Evolutionary conservation across 23 red algal species (phyloP), one percentile per base, ranked within the genome.

Genomic region (Gracilaria domingensis): DNA sequence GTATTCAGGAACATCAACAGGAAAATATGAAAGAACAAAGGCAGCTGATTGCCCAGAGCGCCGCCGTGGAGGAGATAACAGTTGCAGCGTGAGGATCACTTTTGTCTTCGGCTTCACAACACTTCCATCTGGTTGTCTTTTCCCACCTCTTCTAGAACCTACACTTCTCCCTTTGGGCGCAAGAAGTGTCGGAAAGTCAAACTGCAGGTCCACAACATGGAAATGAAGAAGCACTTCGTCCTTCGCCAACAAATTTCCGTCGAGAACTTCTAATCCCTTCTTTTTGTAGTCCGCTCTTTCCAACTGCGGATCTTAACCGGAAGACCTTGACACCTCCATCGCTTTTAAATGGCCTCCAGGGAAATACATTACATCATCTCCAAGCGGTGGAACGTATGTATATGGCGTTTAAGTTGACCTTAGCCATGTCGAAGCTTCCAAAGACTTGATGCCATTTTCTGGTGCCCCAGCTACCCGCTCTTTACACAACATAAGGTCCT

Each of bases 361-460:
- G 33, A 97, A 97, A 58, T 97, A 97, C 36, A 59, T 92, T 21
- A 97, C 90, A 48, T 85, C 91, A 29, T 97, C 95, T 21, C 75
- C 81, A 44, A 97, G 50, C 37, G 91, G 90, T 7, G 95, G 95
- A 28, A 97, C 95, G 39, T 97, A 97, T 36, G 87, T 88, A 80
- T 86, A 86, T 18, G 72, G 42, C 64, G 88, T 92, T 28, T 74
- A 85, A 35, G 86, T 59, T n/a, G 86, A 56, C 20, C 90, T 84
- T 25, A 97, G 86, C 95, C 95, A 97, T 38, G 92, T 77, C 42
- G 95, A 97, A 33, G 75, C 78, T 44, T 82, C 53, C 23, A 82
- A 65, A 60, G 49, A 39, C 58, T 65, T 56, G 4, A 62, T 36
- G 23, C 47, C 79, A 28, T 65, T 65, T 2, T 12, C 53, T 64